Evolutionary conservation across 371 early-diverging fungal species (phyloP), one percentile per base, ranked within the genome.

Genomic region (Ordospora pajunii): DNA sequence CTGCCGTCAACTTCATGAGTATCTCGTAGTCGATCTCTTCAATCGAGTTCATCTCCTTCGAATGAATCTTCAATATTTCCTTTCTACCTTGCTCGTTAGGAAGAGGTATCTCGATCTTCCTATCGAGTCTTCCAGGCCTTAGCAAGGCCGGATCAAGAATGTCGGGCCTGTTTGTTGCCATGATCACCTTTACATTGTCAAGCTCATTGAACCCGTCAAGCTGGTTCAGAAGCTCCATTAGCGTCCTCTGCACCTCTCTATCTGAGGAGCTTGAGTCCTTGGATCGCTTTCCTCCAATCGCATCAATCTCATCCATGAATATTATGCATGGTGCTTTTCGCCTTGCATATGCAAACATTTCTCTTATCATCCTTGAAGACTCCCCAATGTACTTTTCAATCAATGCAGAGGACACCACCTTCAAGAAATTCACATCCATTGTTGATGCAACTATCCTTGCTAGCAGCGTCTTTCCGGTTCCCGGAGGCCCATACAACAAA

Each of bases 301-400:
- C 97, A 87, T 98, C 99, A 79, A 98, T 96, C 86, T 98, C 99
- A 85, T 98, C 99, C 94, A 98, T 93, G 83, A 98, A 98, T 65
- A 98, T 97, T 79, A 98, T 94, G 86, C 97, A 97, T n/a, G 99
- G 99, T 77, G 94, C 94, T 83, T 95, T 95, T 76, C 93, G 93
- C 80, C 90, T 91, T 46, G 99, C 99, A 85, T 97, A 98, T 0
- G 90, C 91, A 89, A 97, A 96, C 96, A 97, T 96, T 86, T 96
- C 96, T 73, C 97, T 88, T 67, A 96, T 90, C 73, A 97, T 87
- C 77, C 96, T 87, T 52, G 94, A 93, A 84, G 91, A 91, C 86
- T 97, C 98, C 78, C 97, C 96, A 84, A 96, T 95, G 84, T 96
- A 96, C 86, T 96, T 96, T 87, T 96, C 96, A n/a, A 96, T 95